These are phyloP conservation scores for Lentinus brumalis DNA, from an alignment of 768 basidiomycete species.

Conservation along the genomic window DNA sequence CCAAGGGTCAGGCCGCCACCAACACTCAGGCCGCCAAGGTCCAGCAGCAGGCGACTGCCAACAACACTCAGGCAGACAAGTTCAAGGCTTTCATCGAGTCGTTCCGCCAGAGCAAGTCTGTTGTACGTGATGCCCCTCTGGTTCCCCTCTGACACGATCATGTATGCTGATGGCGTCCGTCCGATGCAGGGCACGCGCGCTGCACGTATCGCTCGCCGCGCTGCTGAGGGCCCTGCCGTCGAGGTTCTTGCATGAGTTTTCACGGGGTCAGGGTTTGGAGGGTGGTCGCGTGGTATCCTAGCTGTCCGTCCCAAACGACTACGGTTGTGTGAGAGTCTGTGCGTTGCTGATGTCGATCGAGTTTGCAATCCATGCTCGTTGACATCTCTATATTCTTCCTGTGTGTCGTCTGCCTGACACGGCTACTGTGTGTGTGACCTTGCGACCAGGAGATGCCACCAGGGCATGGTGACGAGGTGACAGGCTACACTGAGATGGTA, in stretches of 20 bases:
- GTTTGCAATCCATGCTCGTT: background rate
- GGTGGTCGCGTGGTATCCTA: background rate
- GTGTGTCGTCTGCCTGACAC: too few species aligned
- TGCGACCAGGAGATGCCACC: too few species aligned
- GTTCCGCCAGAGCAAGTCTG: constrained; percentile 12
- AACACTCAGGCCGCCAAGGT: constrained; percentile 8
- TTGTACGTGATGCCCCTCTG: constrained; percentile 8
- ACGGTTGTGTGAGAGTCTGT: background rate
- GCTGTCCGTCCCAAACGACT: background rate
- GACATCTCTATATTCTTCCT: too few species aligned
- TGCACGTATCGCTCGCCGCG: constrained; percentile 14
- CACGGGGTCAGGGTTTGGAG: background rate
- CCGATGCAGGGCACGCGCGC: constrained; percentile 9
- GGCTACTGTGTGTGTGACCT: too few species aligned
- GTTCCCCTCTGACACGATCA: background rate
- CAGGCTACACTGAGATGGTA: too few species aligned
- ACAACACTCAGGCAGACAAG: constrained; percentile 11
- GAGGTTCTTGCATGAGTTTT: background rate
- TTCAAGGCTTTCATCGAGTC: constrained; percentile 16
- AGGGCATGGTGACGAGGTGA: too few species aligned
- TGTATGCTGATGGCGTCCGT: background rate
- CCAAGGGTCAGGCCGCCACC: constrained; percentile 2
- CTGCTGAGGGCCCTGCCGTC: constrained; percentile 8
- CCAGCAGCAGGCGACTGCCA: background rate
- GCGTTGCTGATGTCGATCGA: background rate